A percentile compares a stretch with the other conserved stretches of the same genome.
Conservation (phyloP, 1,284 basidiomycete genomes). For the Chalciporus piperatoides region DNA sequence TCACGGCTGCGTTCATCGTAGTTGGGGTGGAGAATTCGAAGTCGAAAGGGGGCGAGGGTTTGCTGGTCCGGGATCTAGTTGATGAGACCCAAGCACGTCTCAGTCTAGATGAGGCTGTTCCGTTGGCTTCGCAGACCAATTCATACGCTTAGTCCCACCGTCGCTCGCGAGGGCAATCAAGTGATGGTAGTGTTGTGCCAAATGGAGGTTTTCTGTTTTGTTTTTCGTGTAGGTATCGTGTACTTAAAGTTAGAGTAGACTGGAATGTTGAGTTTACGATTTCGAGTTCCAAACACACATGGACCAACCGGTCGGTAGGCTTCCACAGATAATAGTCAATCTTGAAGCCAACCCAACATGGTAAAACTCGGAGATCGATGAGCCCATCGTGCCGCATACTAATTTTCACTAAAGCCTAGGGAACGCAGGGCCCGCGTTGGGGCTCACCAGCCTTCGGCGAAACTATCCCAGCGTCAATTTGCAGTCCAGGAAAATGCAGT, state of each 20-base stretch:
- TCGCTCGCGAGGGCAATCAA: background rate
- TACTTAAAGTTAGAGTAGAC: too few relatives aligned
- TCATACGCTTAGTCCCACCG: conserved; percentile 2
- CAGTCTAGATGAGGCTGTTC: conserved; percentile 8
- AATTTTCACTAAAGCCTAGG: conserved; percentile 48
- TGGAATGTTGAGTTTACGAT: background rate
- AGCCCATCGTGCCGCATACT: conserved; percentile 3
- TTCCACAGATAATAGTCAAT: background rate
- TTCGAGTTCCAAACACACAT: background rate
- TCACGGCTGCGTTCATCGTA: conserved; percentile 62
- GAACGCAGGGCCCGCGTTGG: conserved; percentile 45
- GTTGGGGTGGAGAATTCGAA: conserved; percentile 60
- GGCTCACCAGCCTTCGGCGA: conserved; percentile 51
- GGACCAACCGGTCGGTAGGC: too few relatives aligned
- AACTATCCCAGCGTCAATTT: conserved; percentile 46
- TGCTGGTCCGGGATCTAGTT: conserved; percentile 2
- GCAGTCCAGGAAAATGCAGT: conserved; percentile 47
- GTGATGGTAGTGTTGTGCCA: too few relatives aligned
- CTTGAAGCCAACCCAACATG: conserved; percentile 12
- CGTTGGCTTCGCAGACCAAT: conserved; percentile 9
- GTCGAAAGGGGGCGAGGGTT: conserved; percentile 5
- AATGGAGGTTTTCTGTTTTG: background rate
- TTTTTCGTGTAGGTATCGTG: background rate
- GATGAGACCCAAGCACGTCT: conserved; percentile 7
- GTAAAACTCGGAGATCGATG: conserved; percentile 12